Conservation (phyloP, 108 stramenopile species). For the Poteriospumella lacustris region DNA sequence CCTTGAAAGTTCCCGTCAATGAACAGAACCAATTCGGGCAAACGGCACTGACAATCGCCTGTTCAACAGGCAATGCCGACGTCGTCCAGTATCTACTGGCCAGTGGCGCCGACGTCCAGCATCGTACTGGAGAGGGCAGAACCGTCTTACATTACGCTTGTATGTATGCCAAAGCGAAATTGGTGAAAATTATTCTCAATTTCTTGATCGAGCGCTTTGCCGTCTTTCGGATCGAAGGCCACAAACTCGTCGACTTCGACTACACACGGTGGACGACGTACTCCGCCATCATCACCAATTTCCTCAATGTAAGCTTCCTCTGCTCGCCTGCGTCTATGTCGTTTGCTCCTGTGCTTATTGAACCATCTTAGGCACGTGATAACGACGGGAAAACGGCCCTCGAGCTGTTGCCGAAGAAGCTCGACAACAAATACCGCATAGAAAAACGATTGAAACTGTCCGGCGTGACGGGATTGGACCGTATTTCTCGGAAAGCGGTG, state of each 20-base stretch:
- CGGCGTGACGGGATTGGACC: not conserved
- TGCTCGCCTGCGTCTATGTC: too few relatives aligned
- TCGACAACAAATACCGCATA: not conserved
- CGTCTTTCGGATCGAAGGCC: not conserved
- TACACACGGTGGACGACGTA: slow-evolving; percentile 16
- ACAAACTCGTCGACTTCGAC: slow-evolving; percentile 10
- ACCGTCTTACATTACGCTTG: slow-evolving; percentile 29
- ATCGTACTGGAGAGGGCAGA: not conserved
- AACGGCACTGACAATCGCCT: slow-evolving; percentile 5
- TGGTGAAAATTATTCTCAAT: slow-evolving; percentile 3
- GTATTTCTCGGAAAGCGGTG: not conserved
- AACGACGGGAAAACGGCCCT: not conserved
- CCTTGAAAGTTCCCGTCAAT: not conserved
- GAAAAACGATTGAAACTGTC: not conserved
- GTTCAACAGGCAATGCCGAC: not conserved
- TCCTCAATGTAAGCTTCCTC: slow-evolving; percentile 18
- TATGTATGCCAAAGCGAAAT: slow-evolving; percentile 10
- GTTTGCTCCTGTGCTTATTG: too few relatives aligned
- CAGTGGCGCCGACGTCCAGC: not conserved
- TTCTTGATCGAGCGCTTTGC: slow-evolving; percentile 9
- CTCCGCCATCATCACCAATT: not conserved
- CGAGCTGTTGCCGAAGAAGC: not conserved
- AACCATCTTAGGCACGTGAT: not conserved
- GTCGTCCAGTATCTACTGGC: not conserved
- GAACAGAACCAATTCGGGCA: slow-evolving; percentile 7